Base-by-base conservation (phyloP, 768 basidiomycete genomes). In the Suillus americanus region DNA sequence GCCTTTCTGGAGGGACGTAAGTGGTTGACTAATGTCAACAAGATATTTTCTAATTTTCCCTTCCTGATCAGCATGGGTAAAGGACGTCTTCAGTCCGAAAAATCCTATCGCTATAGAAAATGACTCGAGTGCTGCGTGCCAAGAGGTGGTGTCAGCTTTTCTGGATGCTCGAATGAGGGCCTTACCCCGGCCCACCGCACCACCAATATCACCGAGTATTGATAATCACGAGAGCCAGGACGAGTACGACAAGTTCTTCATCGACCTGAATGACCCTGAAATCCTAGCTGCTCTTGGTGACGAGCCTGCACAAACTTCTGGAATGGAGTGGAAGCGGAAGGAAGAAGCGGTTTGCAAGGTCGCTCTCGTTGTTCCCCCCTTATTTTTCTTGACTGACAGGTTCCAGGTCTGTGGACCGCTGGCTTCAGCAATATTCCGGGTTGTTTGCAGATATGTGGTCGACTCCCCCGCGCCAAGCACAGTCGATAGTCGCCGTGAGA, bases 161-260 rank as follows among this genome's bases (percentile, higher is more conserved):
- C 81, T 95, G 13, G 78, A 88, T 64, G 83, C 82, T 20, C 82
- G 92, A 40, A 71, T 76, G 14, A 73, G 67, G 14, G 81, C 82
- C 37, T 68, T 90, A 33, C 86, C 86, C 12, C 69, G 62, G 53
- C 82, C 80, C 0, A 72, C 76, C 35, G 80, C 75, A 1, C 76
- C 75, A 7, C 64, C 71, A 5, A 65, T 74, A 63, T 62, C 54
- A 65, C 38, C 71, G 71, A 41, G 66, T 53, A 18, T 66, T 20
- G 84, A 84, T 43, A 83, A 82, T 51, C 85, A 86, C 69, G 92
- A 94, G 65, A 93, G 89, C 67, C 92, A 95, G 70, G 91, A 94
- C 63, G 87, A 89, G 61, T 94, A 87, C 67, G 86, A 83, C 18
- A 78, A 79, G 51, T 70, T 89, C 46, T 83, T 86, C 65, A 76